Percentiles rank a stretch among this genome's conserved stretches.
Conservation (phyloP, 2,329 filamentous ascomycete genomes). For the Epicoccum sorghinum region DNA sequence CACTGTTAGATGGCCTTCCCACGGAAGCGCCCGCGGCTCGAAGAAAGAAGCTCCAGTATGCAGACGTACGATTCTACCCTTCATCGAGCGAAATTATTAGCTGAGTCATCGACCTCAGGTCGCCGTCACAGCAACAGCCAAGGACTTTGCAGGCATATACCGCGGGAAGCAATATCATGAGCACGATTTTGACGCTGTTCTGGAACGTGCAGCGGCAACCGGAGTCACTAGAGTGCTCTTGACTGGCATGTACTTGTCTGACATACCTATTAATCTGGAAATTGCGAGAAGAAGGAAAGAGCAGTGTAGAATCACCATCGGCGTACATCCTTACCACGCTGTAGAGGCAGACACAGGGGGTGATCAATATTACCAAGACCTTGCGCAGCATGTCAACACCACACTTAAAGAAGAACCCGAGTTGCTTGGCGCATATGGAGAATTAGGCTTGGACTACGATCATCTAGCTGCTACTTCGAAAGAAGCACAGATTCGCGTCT, state of each 20-base stretch:
- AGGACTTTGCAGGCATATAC: conserved; percentile 59
- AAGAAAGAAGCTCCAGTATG: conserved; percentile 5
- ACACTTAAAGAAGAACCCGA: conserved; percentile 16
- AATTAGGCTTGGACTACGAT: conserved; percentile 60
- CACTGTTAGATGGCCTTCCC: conserved; percentile 3
- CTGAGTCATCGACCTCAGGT: conserved; percentile 28
- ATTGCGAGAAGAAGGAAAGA: conserved; percentile 27
- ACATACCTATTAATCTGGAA: conserved; percentile 42
- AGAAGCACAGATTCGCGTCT: conserved; percentile 50
- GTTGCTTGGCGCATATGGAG: conserved; percentile 55
- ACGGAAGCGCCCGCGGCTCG: conserved; percentile 7
- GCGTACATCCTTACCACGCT: conserved; percentile 60
- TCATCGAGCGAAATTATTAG: neutral
- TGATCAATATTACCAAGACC: conserved; percentile 33
- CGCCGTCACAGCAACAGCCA: conserved; percentile 42
- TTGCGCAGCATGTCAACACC: conserved; percentile 30
- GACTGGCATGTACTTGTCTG: conserved; percentile 49
- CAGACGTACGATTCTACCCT: conserved; percentile 11
- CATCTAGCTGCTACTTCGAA: conserved; percentile 53
- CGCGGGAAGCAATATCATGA: conserved; percentile 57
- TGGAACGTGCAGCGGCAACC: conserved; percentile 51
- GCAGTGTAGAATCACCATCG: conserved; percentile 55
- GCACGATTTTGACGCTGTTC: conserved; percentile 52
- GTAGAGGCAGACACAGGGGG: conserved; percentile 48
- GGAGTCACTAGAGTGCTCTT: conserved; percentile 51